Percentiles rank a stretch among this genome's conserved stretches.
These are phyloP conservation scores for Trichaptum fuscoviolaceum DNA, from an alignment of 768 basidiomycete genomes.

Conservation along the genomic window DNA sequence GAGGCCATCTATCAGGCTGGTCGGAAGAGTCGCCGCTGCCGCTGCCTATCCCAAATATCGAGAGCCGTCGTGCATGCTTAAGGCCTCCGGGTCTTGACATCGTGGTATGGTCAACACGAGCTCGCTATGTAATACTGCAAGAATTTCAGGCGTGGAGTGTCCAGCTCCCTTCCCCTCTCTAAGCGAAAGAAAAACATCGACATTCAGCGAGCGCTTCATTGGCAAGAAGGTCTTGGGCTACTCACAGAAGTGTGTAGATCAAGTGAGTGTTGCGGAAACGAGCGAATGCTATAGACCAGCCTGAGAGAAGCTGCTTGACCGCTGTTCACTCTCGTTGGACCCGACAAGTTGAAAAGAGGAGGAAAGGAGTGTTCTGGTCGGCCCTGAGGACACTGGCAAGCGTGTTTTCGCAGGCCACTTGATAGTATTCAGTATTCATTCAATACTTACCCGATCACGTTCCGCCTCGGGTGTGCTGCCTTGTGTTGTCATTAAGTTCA, in stretches of 20 bases:
- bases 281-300: too few relatives aligned
- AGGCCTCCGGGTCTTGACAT: background rate
- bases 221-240: too few relatives aligned
- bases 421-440: background rate
- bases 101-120: background rate
- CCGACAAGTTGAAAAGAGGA: background rate
- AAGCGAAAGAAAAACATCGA: too few relatives aligned
- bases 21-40: background rate
- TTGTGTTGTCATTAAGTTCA: background rate
- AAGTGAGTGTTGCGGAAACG: too few relatives aligned
- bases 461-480: background rate
- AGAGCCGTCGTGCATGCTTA: background rate
- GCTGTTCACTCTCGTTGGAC: too few relatives aligned
- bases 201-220: too few relatives aligned
- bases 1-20: background rate
- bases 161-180: background rate
- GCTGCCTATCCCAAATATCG: background rate
- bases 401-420: background rate
- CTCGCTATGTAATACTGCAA: background rate
- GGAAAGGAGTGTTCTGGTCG: background rate
- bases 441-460: background rate
- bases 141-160: background rate
- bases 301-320: too few relatives aligned
- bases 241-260: too few relatives aligned
- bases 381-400: background rate